Conservation (phyloP, 345 rosid species). For the Clausena lansium region DNA sequence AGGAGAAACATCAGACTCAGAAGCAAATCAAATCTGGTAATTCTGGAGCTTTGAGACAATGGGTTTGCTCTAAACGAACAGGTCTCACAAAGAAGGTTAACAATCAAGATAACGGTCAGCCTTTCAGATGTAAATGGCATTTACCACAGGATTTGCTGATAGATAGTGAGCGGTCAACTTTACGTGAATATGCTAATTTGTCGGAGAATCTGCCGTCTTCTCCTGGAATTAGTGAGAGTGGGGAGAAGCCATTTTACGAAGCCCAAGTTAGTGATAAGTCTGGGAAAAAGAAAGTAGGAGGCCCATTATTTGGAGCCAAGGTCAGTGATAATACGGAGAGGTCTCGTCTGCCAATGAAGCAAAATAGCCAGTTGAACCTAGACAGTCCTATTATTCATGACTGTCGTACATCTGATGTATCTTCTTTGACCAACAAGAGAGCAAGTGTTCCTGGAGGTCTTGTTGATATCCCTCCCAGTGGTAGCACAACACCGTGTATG, state of each 20-base stretch:
- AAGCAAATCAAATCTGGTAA: constrained; percentile 41
- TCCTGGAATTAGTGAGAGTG: constrained; percentile 32
- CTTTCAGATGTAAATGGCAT: constrained; percentile 43
- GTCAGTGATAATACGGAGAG: constrained; percentile 21
- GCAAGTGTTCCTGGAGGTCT: constrained; percentile 16
- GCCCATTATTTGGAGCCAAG: constrained; percentile 28
- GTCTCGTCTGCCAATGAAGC: constrained; percentile 26
- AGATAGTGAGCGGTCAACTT: constrained; percentile 43
- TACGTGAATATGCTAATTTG: constrained; percentile 35
- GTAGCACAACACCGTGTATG: constrained; percentile 19
- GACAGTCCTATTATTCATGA: constrained; percentile 23
- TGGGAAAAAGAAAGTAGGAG: constrained; percentile 39
- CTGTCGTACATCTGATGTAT: constrained; percentile 20
- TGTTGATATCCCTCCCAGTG: constrained; percentile 20
- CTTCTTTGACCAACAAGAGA: constrained; percentile 36
- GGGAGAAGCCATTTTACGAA: constrained; percentile 26
- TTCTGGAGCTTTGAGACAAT: constrained; percentile 53
- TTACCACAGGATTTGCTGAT: constrained; percentile 40
- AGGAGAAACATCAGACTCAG: constrained; percentile 20
- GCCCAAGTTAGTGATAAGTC: constrained; percentile 24
- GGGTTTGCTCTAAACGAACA: constrained; percentile 64
- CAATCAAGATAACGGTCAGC: constrained; percentile 34
- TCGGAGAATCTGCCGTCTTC: constrained; percentile 35
- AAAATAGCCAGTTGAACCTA: constrained; percentile 24
- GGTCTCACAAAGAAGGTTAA: constrained; percentile 47